Evolutionary conservation across 805 yeast genomes (phyloP).

Genomic region (Wickerhamiella azyma): DNA sequence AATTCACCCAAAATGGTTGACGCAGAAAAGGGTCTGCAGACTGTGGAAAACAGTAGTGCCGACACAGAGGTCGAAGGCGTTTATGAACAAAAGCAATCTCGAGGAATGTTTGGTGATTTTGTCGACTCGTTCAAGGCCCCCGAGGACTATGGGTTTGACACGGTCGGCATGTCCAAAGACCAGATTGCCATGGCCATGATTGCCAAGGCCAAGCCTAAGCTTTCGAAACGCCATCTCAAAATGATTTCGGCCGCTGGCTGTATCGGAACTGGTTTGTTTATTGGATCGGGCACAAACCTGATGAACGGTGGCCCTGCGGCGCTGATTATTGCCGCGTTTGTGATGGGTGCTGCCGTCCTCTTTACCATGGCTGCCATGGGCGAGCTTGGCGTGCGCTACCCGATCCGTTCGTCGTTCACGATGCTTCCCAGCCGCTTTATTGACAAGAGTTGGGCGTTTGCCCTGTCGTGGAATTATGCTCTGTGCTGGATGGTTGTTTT

Average conservation of each 20-base stretch:
- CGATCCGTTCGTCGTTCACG: constrained; percentile 52
- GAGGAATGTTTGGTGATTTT: constrained; percentile 2
- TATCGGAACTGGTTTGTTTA: constrained; percentile 64
- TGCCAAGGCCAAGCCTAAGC: constrained; percentile 31
- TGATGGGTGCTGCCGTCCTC: constrained; percentile 59
- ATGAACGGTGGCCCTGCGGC: constrained; percentile 52
- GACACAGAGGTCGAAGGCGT: neutral
- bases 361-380: constrained; percentile 57
- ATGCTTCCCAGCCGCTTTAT: constrained; percentile 51
- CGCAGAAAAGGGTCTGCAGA: neutral
- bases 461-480: constrained; percentile 50
- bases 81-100: neutral
- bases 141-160: constrained; percentile 12
- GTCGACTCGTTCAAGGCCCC: constrained; percentile 14
- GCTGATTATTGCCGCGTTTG: constrained; percentile 44
- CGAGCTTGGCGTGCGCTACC: constrained; percentile 55
- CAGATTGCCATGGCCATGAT: constrained; percentile 18
- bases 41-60: neutral
- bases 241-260: constrained; percentile 80
- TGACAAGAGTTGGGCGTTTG: constrained; percentile 55
- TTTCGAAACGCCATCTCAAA: constrained; percentile 37
- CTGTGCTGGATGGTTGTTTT: constrained; percentile 43
- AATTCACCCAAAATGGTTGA: neutral
- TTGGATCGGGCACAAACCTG: constrained; percentile 63
- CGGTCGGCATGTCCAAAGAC: constrained; percentile 14